phyloP scores from a whole-genome alignment of 208 protist genomes.

The Acanthamoeba sp. region DNA sequence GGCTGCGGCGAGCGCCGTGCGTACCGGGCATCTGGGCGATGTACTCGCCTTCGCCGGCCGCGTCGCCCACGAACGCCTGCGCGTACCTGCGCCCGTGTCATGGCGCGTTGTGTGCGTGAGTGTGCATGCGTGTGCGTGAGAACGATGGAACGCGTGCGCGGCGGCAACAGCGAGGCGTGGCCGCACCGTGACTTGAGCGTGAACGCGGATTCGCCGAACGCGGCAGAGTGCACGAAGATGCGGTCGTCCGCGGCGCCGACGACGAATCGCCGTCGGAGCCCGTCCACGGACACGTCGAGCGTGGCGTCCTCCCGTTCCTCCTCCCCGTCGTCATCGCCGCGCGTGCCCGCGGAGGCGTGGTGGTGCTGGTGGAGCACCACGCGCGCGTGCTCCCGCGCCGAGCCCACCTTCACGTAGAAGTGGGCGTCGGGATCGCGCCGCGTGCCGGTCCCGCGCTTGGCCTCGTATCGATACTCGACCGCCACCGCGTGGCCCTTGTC shows the following conservation, averaged over 20 bases:
- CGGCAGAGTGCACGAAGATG: background rate
- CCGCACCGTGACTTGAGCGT: background rate
- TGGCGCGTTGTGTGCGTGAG: too few species aligned
- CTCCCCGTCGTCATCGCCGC: background rate
- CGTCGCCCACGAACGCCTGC: background rate
- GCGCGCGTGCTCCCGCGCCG: background rate
- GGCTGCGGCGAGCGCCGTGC: background rate
- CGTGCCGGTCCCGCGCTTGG: background rate
- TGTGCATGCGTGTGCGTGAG: too few species aligned
- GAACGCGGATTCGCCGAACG: background rate
- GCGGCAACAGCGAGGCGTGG: background rate
- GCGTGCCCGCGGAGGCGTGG: background rate
- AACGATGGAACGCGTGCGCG: too few species aligned
- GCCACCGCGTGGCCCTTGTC: background rate
- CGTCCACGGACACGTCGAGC: background rate
- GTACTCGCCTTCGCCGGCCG: conserved; percentile 14
- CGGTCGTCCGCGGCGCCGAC: background rate
- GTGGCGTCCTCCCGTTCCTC: background rate
- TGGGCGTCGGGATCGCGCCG: background rate
- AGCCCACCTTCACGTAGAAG: background rate
- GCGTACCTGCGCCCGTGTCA: too few species aligned
- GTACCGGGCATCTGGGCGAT: conserved; percentile 36
- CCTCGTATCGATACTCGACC: background rate
- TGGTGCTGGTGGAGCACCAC: background rate
- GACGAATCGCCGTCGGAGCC: background rate